These are phyloP conservation scores for Fragilaria radians DNA, from an alignment of 108 stramenopile species.

Conservation along the genomic window DNA sequence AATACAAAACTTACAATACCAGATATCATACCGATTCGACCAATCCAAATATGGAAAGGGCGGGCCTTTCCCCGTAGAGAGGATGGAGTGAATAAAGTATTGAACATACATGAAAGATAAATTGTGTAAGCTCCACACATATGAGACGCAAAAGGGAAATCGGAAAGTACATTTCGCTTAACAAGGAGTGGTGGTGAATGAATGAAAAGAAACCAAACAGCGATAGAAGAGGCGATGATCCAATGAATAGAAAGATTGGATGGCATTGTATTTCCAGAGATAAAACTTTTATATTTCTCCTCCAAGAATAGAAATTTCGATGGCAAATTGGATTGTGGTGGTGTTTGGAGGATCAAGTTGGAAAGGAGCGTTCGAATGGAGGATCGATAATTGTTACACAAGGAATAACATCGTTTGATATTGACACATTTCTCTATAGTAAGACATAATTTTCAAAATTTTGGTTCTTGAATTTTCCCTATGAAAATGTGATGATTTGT, in stretches of 20 bases:
- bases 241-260: constrained; percentile 3
- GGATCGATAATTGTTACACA: too few species aligned
- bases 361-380: too few species aligned
- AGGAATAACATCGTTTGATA: too few species aligned
- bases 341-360: too few species aligned
- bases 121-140: constrained; percentile 18
- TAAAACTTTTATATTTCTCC: neutral
- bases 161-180: neutral
- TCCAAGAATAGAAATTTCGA: neutral
- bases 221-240: constrained; percentile 6
- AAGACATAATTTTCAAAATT: too few species aligned
- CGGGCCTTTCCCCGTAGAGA: neutral
- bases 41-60: constrained; percentile 13
- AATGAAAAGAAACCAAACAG: constrained; percentile 25
- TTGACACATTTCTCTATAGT: too few species aligned
- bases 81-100: constrained; percentile 22
- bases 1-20: constrained; percentile 15
- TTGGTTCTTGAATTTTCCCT: too few species aligned
- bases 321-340: neutral
- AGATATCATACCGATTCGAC: constrained; percentile 16
- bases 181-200: constrained; percentile 17
- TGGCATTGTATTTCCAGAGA: neutral
- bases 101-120: constrained; percentile 25
- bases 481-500: too few species aligned
- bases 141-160: constrained; percentile 10